Percentiles rank a stretch among this genome's conserved stretches.
These are phyloP conservation scores for Candida khao-thaluensis DNA, from an alignment of 805 yeast species.

Conservation along the genomic window DNA sequence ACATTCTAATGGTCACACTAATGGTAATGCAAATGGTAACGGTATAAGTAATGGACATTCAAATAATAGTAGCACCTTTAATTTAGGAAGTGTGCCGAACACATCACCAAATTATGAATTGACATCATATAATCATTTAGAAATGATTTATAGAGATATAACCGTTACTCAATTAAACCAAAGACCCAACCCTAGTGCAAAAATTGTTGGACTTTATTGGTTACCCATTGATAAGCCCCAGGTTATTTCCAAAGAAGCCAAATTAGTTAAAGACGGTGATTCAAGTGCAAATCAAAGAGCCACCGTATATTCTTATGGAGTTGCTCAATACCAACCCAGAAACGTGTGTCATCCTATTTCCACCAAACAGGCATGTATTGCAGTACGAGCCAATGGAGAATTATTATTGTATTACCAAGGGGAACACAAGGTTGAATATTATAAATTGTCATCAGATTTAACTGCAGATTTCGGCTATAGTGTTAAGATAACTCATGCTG, in stretches of 20 bases:
- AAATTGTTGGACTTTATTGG: conserved; percentile 62
- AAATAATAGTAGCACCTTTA: conserved; percentile 2
- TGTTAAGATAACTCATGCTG: conserved; percentile 26
- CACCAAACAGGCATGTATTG: conserved; percentile 69
- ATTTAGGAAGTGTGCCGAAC: background rate
- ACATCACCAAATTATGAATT: conserved; percentile 38
- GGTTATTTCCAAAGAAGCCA: conserved; percentile 59
- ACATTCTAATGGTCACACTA: background rate
- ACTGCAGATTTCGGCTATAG: conserved; percentile 20
- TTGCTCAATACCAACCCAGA: conserved; percentile 55
- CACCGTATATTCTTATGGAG: conserved; percentile 49
- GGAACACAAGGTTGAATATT: conserved; percentile 59
- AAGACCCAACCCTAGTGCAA: conserved; percentile 16
- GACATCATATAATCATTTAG: conserved; percentile 46
- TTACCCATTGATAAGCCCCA: conserved; percentile 68
- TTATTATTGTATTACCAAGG: conserved; percentile 63
- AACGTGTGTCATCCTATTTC: conserved; percentile 69
- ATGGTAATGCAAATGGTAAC: conserved; percentile 3
- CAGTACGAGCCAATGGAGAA: conserved; percentile 61
- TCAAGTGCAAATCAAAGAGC: background rate
- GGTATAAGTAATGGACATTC: conserved; percentile 19
- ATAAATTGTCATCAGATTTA: conserved; percentile 32
- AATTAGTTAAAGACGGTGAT: conserved; percentile 19
- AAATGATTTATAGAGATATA: conserved; percentile 48
- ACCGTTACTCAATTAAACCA: conserved; percentile 14